A percentile compares a stretch with the other conserved stretches of the same genome.
Conservation (phyloP, 2,329 filamentous ascomycete species). For the Trichoderma pleuroti region DNA sequence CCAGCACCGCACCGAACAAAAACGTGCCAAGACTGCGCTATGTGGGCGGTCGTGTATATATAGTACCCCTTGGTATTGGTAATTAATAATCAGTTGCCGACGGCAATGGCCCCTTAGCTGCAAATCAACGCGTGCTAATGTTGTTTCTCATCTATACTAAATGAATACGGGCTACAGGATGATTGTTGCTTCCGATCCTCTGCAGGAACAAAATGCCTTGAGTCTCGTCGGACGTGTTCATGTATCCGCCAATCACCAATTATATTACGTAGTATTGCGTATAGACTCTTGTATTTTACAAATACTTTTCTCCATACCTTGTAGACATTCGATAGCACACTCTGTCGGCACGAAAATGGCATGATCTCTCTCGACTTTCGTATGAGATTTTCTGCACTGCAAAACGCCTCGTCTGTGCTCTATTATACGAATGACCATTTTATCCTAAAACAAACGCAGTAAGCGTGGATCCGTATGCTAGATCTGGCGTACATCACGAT, state of each 20-base stretch:
- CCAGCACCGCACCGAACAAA: not conserved
- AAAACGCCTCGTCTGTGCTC: no score
- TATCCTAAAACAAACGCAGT: no score
- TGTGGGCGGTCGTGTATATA: not conserved
- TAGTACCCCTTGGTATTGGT: not conserved
- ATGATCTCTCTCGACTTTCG: not conserved
- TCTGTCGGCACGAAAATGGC: not conserved
- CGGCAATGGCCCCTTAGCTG: not conserved
- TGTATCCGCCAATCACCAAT: not conserved
- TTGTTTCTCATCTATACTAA: not conserved
- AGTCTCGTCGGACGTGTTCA: not conserved
- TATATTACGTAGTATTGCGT: no score
- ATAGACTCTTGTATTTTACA: not conserved
- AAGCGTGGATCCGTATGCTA: no score
- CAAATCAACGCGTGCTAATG: not conserved
- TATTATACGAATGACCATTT: no score
- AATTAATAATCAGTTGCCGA: not conserved
- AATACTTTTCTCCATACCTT: not conserved
- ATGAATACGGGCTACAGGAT: not conserved
- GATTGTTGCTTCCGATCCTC: not conserved
- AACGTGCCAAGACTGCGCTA: not conserved
- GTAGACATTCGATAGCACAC: not conserved
- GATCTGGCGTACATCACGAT: no score
- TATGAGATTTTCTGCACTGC: not conserved
- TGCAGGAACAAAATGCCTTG: not conserved